A percentile compares a stretch with the other conserved stretches of the same genome.
phyloP scores from a whole-genome alignment of 75 land plant species.

The Sequoia sempervirens region DNA sequence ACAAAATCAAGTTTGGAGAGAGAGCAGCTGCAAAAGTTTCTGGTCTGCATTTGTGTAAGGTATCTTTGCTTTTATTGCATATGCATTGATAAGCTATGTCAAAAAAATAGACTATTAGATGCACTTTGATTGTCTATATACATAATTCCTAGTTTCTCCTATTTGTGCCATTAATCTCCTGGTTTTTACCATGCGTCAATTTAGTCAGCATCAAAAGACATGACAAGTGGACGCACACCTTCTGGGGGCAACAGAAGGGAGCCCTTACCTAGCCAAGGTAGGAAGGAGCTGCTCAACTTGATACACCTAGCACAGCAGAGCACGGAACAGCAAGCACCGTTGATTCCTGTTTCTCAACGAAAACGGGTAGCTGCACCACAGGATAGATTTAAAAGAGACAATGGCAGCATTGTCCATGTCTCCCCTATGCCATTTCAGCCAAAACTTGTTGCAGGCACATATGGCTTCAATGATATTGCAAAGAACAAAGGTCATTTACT shows the following conservation, averaged over 20 bases:
- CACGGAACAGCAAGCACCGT: constrained; percentile 20
- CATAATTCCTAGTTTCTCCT: neutral
- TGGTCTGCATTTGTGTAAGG: constrained; percentile 4
- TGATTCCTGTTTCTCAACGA: constrained; percentile 45
- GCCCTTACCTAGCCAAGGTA: constrained; percentile 48
- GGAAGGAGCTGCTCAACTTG: constrained; percentile 55
- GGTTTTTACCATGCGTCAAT: neutral
- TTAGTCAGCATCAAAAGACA: constrained; percentile 40
- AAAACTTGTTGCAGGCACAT: constrained; percentile 23
- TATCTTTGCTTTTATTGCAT: neutral
- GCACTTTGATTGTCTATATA: neutral
- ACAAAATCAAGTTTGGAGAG: neutral
- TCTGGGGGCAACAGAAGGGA: constrained; percentile 39
- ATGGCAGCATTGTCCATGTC: constrained; percentile 5
- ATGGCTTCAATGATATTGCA: constrained; percentile 22
- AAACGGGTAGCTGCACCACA: constrained; percentile 80
- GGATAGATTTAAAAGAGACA: constrained; percentile 19
- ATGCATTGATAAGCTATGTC: neutral
- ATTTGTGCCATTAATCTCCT: neutral
- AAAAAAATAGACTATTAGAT: neutral
- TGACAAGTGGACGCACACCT: constrained; percentile 42
- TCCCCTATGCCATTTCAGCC: constrained; percentile 58
- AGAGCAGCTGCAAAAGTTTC: neutral
- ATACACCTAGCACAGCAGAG: constrained; percentile 37
- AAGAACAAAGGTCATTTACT: constrained; percentile 33